Conservation (phyloP, 2,329 filamentous ascomycete species). For the Xylaria sp. region DNA sequence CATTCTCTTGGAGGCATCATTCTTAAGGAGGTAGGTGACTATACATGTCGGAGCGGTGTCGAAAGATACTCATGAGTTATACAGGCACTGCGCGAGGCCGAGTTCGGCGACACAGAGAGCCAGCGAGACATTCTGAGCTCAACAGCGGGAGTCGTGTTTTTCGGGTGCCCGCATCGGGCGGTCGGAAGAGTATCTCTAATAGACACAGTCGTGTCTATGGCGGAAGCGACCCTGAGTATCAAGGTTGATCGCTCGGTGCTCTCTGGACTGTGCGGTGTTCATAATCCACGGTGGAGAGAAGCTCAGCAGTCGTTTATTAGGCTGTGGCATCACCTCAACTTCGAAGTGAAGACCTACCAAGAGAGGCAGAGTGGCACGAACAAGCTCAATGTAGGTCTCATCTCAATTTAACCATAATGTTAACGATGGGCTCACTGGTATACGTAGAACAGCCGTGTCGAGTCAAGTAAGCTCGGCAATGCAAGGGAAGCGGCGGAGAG, state of each 20-base stretch:
- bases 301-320: slow-evolving; percentile 20
- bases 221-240: neutral
- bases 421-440: slow-evolving; percentile 6
- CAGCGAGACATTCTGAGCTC: slow-evolving; percentile 17
- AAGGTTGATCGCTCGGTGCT: slow-evolving; percentile 8
- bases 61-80: slow-evolving; percentile 8
- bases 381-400: slow-evolving; percentile 2
- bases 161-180: slow-evolving; percentile 22
- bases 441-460: slow-evolving; percentile 4
- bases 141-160: slow-evolving; percentile 21
- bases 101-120: slow-evolving; percentile 1
- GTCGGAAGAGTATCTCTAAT: neutral
- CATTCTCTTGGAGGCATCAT: slow-evolving; percentile 26
- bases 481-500: slow-evolving; percentile 17
- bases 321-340: slow-evolving; percentile 26
- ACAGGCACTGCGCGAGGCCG: slow-evolving; percentile 21
- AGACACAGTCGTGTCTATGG: slow-evolving; percentile 16
- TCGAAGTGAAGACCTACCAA: slow-evolving; percentile 24
- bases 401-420: neutral
- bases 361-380: neutral
- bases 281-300: slow-evolving; percentile 14
- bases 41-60: neutral
- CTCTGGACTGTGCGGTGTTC: slow-evolving; percentile 14
- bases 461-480: slow-evolving; percentile 15
- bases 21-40: slow-evolving; percentile 22